phyloP scores from a whole-genome alignment of 768 basidiomycete species.

The Amanita polypyramis region DNA sequence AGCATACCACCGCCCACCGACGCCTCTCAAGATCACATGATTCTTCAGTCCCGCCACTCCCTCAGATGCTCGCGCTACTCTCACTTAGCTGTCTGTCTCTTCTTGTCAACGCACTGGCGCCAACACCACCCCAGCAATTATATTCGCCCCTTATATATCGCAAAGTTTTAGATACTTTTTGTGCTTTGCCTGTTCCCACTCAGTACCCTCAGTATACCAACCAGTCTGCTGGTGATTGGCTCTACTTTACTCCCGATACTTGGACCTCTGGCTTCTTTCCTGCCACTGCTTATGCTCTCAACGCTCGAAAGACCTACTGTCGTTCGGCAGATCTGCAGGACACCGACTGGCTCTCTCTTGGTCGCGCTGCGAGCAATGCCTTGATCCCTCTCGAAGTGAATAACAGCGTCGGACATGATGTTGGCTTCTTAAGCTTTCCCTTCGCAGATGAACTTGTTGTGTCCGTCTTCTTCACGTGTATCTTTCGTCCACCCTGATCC shows the following conservation, averaged over 20 bases:
- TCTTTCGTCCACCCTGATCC: not conserved
- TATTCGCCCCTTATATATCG: conserved; percentile 48
- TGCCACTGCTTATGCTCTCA: conserved; percentile 45
- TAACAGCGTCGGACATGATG: conserved; percentile 47
- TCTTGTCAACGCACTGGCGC: too few relatives aligned
- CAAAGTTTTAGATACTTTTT: conserved; percentile 49
- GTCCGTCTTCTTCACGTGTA: conserved; percentile 24
- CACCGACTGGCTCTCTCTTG: conserved; percentile 50
- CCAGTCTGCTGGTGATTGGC: conserved; percentile 35
- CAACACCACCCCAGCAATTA: conserved; percentile 23
- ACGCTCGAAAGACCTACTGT: conserved; percentile 42
- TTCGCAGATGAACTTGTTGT: conserved; percentile 51
- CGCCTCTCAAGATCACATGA: not conserved
- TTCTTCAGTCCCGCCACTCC: too few relatives aligned
- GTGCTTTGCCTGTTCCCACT: conserved; percentile 30
- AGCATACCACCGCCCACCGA: not conserved
- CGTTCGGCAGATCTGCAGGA: conserved; percentile 24
- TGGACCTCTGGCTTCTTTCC: conserved; percentile 70
- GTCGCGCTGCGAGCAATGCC: conserved; percentile 38
- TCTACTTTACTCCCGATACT: conserved; percentile 39
- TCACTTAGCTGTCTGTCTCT: not conserved
- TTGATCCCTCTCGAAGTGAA: conserved; percentile 41
- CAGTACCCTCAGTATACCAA: conserved; percentile 56
- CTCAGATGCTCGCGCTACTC: not conserved
- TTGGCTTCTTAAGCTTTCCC: conserved; percentile 62